phyloP scores from a whole-genome alignment of 371 early-diverging fungal genomes.

The Chytridium lagenaria region DNA sequence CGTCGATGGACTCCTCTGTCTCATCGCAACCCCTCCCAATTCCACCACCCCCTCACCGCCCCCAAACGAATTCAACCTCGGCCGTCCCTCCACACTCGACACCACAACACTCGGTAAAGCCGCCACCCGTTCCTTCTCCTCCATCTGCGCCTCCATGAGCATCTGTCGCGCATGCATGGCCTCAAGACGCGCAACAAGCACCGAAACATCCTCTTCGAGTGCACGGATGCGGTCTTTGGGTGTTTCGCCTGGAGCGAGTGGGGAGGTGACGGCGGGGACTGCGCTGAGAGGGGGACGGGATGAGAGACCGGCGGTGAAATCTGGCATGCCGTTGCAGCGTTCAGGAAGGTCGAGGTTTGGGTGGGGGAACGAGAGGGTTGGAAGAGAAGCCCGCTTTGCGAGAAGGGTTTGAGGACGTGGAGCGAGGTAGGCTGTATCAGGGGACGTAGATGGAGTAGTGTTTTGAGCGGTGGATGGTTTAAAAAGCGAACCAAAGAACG shows the following conservation, averaged over 20 bases:
- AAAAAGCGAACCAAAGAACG: slow-evolving; percentile 5
- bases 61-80: too few relatives aligned
- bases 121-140: background rate
- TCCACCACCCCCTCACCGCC: too few relatives aligned
- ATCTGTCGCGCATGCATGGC: slow-evolving; percentile 27
- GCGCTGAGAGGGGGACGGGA: background rate
- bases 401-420: background rate
- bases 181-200: slow-evolving; percentile 29
- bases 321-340: background rate
- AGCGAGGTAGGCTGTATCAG: too few relatives aligned
- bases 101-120: background rate
- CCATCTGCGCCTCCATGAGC: slow-evolving; percentile 36
- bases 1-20: too few relatives aligned
- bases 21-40: too few relatives aligned
- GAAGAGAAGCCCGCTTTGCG: background rate
- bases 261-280: background rate
- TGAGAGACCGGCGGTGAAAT: slow-evolving; percentile 13
- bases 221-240: slow-evolving; percentile 29
- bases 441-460: background rate
- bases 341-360: background rate
- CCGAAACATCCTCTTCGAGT: slow-evolving; percentile 32
- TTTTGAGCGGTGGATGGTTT: background rate
- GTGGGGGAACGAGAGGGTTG: background rate
- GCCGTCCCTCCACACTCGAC: too few relatives aligned
- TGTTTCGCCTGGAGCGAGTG: slow-evolving; percentile 14